Percentiles rank a stretch among this genome's conserved stretches.
These are phyloP conservation scores for Penicillium sp. DNA, from an alignment of 2,329 filamentous ascomycete species.

Conservation along the genomic window DNA sequence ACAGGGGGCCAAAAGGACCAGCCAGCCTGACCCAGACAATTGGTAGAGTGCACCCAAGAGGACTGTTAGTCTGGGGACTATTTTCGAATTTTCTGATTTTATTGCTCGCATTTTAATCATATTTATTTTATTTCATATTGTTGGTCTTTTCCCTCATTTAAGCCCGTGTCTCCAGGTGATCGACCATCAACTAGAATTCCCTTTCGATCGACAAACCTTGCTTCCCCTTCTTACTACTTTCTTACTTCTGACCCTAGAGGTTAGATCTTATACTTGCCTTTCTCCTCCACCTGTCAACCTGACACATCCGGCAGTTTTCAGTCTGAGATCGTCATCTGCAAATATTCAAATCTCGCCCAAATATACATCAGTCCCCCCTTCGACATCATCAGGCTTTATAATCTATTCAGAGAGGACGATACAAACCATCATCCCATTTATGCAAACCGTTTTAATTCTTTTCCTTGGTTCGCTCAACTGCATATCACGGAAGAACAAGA, in stretches of 20 bases:
- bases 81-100: conserved; percentile 17
- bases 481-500: conserved; percentile 4
- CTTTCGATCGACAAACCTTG: conserved; percentile 33
- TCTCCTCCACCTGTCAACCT: conserved; percentile 7
- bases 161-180: conserved; percentile 32
- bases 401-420: not conserved
- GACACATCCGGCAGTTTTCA: not conserved
- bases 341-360: not conserved
- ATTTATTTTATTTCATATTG: conserved; percentile 6
- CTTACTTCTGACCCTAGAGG: not conserved
- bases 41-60: conserved; percentile 33
- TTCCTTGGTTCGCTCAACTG: conserved; percentile 5
- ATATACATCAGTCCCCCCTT: not conserved
- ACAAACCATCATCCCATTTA: not conserved
- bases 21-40: conserved; percentile 29
- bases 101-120: not conserved
- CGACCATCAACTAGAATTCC: conserved; percentile 20
- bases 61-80: conserved; percentile 26
- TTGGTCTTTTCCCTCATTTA: conserved; percentile 26
- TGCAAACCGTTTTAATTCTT: not conserved
- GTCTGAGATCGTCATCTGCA: not conserved
- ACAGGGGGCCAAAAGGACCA: conserved; percentile 36
- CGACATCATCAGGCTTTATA: not conserved
- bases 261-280: conserved; percentile 12
- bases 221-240: conserved; percentile 8